Evolutionary conservation across 768 basidiomycete genomes (phyloP).

Genomic region (Leucosporidium creatinivorum): DNA sequence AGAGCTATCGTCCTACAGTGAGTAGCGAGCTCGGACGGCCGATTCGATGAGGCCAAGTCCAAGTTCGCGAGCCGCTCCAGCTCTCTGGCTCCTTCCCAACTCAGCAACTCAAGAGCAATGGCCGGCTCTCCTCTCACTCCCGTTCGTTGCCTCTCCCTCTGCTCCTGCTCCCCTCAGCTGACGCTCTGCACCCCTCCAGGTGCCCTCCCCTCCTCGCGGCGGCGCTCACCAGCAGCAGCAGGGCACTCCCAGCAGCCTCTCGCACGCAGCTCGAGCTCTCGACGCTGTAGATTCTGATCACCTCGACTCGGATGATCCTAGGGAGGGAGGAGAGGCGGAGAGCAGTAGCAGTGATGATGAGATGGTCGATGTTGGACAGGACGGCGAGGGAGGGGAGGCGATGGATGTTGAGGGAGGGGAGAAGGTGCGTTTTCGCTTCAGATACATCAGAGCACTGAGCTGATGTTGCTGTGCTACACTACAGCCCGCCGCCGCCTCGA

Average conservation of each 20-base stretch:
- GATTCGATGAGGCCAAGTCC: background rate
- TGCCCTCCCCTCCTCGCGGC: background rate
- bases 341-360: too few species aligned
- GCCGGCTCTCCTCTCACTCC: background rate
- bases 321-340: too few species aligned
- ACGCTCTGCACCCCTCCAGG: background rate
- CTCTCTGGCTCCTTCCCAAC: background rate
- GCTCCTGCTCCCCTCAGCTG: too few species aligned
- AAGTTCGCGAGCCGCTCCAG: background rate
- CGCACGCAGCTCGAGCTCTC: background rate
- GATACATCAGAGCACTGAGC: too few species aligned
- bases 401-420: too few species aligned
- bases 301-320: background rate
- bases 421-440: too few species aligned
- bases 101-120: background rate
- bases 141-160: background rate
- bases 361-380: too few species aligned
- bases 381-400: too few species aligned
- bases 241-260: background rate
- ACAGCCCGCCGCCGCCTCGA: too few species aligned
- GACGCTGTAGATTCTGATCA: background rate
- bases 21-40: background rate
- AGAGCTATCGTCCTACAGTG: background rate
- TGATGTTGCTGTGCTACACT: too few species aligned
- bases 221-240: background rate